A percentile compares a stretch with the other conserved stretches of the same genome.
phyloP scores from a whole-genome alignment of 805 yeast genomes.

The Cyberlindnera misumaiensis region DNA sequence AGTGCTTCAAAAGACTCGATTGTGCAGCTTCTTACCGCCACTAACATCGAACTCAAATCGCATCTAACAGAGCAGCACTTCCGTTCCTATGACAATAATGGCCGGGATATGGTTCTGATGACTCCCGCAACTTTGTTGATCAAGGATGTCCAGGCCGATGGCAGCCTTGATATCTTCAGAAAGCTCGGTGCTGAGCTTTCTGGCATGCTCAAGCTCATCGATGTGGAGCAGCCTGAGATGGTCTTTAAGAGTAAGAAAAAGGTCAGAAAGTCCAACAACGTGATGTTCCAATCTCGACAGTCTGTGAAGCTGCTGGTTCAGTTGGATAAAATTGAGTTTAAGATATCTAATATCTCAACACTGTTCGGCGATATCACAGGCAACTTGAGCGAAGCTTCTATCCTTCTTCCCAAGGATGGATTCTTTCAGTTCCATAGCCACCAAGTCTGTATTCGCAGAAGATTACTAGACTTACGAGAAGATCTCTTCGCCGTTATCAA shows the following conservation, averaged over 20 bases:
- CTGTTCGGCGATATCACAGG: conserved; percentile 29
- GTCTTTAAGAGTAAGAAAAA: conserved; percentile 21
- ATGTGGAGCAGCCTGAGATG: conserved; percentile 12
- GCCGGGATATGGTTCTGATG: conserved; percentile 22
- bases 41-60: conserved; percentile 17
- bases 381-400: conserved; percentile 8
- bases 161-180: conserved; percentile 24
- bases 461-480: conserved; percentile 17
- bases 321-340: conserved; percentile 10
- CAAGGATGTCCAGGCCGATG: conserved; percentile 24
- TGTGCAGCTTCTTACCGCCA: conserved; percentile 9
- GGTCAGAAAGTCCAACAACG: conserved; percentile 17
- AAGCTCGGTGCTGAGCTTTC: conserved; percentile 8
- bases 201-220: conserved; percentile 4
- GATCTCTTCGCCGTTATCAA: conserved; percentile 27
- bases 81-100: conserved; percentile 23
- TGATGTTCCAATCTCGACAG: conserved; percentile 16
- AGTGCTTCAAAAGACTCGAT: conserved; percentile 13
- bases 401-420: conserved; percentile 13
- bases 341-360: conserved; percentile 17
- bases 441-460: conserved; percentile 10
- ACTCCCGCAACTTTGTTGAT: conserved; percentile 13
- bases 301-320: conserved; percentile 7
- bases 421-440: conserved; percentile 16
- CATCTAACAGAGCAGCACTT: conserved; percentile 17